Base-by-base conservation (phyloP, 306 rosid genomes). In the Oxytropis ochrocephala region DNA sequence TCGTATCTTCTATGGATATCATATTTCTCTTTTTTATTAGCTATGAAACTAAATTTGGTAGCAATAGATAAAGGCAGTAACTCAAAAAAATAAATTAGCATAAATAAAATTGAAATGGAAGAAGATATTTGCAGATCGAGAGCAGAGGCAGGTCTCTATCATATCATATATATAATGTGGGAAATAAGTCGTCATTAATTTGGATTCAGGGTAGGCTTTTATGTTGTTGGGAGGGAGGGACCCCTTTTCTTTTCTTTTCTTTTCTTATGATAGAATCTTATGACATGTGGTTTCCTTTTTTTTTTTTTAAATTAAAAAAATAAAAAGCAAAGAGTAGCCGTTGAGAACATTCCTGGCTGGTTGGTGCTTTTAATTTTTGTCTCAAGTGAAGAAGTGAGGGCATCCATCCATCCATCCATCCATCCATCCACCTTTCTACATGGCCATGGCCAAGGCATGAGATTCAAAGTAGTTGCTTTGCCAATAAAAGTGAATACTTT, bases 281-380 rank as follows among this genome's bases (percentile, higher is more conserved):
- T 24, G 29, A 24, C 58, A 9, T 51, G 14, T 61, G n/a, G 43
- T 70, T 64, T 56, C 55, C 63, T 68, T 74, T 50, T 49, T 66
- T 30, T 58, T 72, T 65, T 5, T 24, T 24, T 24, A 24, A 24
- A 24, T n/a, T n/a, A n/a, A 47, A 72, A 80, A 75, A 48, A 13
- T 41, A 67, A 53, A 80, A 78, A 54, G 77, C 58, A 74, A 71
- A 27, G 79, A 44, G n/a, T 79, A 84, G 84, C 85, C 87, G 85
- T 82, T 87, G 83, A 79, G 81, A 87, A 82, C 85, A 84, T 84
- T 84, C 85, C 76, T 79, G 67, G n/a, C n/a, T n/a, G n/a, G n/a
- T n/a, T n/a, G n/a, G 29, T 75, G 73, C 89, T 79, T 87, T 82
- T 30, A 55, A 52, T 52, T 67, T 87, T 80, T 87, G 85, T 85